Evolutionary conservation across 306 rosid genomes (phyloP), one percentile per base, ranked within the genome.

Genomic region (peach (Prunus persica)): DNA sequence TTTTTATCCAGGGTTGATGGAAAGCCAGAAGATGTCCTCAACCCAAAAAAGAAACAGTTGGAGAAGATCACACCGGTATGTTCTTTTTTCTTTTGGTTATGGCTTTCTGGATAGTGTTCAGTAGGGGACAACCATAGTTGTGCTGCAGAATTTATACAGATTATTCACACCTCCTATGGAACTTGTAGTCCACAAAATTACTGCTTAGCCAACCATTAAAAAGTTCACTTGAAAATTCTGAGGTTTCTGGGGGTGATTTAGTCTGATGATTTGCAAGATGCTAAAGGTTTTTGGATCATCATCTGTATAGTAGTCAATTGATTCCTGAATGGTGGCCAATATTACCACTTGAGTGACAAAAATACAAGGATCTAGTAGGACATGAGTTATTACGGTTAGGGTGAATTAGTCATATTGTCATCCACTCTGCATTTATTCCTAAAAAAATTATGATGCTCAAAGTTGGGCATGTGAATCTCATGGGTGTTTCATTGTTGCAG

Each of bases 1-100:
- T 73, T 72, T 69, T 45, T 73, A 61, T 86, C 56, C 76, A 92
- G 99, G 83, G 82, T 92, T 78, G 97, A 95, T 74, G 98, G 98
- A 82, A 91, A 91, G 85, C 97, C 97, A 14, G 99, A 95, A 84
- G 98, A 92, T 78, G 98, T 92, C 57, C 99, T 95, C 20, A 95
- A 95, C 85, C 99, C 99, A 20, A 95, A 95, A 79, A 95, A 92
- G 99, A 95, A 95, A 81, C 99, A 95, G 80, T 78, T 95, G 71
- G 99, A 95, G 61, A 92, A 95, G 87, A 89, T 95, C 76, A 91
- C 97, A 24, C 99, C 97, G 79, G 99, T 93, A 91, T 51, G 84
- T 52, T 30, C 8, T 6, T 34, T 34, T 34, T 73, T 66, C 75
- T 2, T 34, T 61, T 32, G 38, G 47, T 14, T 18, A 67, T 56